These are phyloP conservation scores for Globisporangium paroecandrum DNA, from an alignment of 352 stramenopile genomes.

Conservation along the genomic window DNA sequence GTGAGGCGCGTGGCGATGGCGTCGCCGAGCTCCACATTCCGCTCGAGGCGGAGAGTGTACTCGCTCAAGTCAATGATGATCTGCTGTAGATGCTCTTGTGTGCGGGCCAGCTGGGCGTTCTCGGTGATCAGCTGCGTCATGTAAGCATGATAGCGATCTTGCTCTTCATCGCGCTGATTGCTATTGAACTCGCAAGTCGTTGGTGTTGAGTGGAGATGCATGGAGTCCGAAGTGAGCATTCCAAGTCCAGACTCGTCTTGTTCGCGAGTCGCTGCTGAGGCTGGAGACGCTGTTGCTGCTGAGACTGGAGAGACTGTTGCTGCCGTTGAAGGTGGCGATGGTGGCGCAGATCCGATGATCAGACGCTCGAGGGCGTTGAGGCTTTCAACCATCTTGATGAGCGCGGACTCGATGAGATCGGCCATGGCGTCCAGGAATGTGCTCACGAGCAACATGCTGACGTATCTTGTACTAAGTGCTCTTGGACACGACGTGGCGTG, in stretches of 20 bases:
- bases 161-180: not conserved
- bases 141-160: not conserved
- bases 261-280: not conserved
- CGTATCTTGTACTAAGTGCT: not conserved
- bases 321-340: not conserved
- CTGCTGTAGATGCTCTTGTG: slow-evolving; percentile 2
- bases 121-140: not conserved
- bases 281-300: not conserved
- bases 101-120: not conserved
- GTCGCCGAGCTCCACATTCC: not conserved
- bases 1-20: not conserved
- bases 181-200: not conserved
- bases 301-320: not conserved
- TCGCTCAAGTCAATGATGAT: not conserved
- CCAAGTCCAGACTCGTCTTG: not conserved
- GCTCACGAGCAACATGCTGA: not conserved
- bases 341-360: not conserved
- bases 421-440: not conserved
- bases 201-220: not conserved
- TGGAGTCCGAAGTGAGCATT: not conserved
- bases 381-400: not conserved
- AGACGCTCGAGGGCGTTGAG: not conserved
- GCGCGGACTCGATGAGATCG: not conserved
- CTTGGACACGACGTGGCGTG: not conserved
- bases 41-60: slow-evolving; percentile 1